These are phyloP conservation scores for Pachysolen tannophilus DNA, from an alignment of 805 yeast genomes.

Conservation along the genomic window DNA sequence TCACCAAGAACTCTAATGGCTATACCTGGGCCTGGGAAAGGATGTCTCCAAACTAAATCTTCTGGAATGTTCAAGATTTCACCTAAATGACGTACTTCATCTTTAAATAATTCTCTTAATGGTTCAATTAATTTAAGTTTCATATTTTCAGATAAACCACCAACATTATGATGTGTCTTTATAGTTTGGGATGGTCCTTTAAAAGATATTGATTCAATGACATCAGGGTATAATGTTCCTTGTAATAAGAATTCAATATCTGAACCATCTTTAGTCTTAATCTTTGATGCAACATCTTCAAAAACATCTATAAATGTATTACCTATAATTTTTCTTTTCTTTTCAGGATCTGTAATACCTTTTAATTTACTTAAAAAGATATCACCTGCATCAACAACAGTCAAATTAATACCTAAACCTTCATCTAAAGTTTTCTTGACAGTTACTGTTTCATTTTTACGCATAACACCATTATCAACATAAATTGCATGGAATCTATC, in stretches of 20 bases:
- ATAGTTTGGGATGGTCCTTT: conserved; percentile 99
- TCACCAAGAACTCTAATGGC: conserved; percentile 98
- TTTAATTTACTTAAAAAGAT: conserved; percentile 78
- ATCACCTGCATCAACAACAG: conserved; percentile 91
- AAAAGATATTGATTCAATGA: conserved; percentile 96
- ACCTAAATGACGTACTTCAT: conserved; percentile 96
- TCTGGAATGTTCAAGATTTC: conserved; percentile 91
- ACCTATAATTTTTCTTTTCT: conserved; percentile 97
- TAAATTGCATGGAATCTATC: conserved; percentile 97
- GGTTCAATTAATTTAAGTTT: conserved; percentile 98
- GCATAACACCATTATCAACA: conserved; percentile 97
- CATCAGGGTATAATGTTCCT: conserved; percentile 98
- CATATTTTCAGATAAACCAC: conserved; percentile 97
- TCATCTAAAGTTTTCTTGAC: conserved; percentile 87
- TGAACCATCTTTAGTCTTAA: conserved; percentile 81
- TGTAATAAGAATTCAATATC: conserved; percentile 91
- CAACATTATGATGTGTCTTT: conserved; percentile 98
- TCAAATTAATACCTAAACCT: conserved; percentile 90
- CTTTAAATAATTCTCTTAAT: conserved; percentile 95
- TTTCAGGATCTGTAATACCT: conserved; percentile 97
- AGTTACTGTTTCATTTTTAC: conserved; percentile 83
- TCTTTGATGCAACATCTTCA: conserved; percentile 90
- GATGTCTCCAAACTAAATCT: conserved; percentile 99
- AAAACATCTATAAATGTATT: conserved; percentile 95
- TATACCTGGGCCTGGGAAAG: conserved; percentile 99